Evolutionary conservation across 2,329 filamentous ascomycete species (phyloP).

Genomic region (Microdochium nivale): DNA sequence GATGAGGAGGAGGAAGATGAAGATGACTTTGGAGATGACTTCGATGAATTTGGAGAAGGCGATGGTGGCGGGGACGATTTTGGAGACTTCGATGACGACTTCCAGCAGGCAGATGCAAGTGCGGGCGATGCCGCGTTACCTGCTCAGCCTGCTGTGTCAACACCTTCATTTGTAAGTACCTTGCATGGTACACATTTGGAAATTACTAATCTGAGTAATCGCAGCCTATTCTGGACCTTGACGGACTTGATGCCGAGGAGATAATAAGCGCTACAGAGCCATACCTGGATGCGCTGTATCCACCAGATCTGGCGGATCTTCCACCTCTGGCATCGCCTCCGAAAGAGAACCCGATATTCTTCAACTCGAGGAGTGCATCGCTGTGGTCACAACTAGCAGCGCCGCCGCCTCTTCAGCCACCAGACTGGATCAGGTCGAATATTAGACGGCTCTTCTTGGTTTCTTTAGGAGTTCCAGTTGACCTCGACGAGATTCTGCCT

Average conservation of each 20-base stretch:
- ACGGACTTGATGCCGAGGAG: slow-evolving; percentile 50
- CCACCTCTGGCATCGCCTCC: slow-evolving; percentile 40
- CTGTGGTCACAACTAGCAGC: slow-evolving; percentile 95
- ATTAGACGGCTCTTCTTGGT: slow-evolving; percentile 93
- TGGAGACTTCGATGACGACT: slow-evolving; percentile 66
- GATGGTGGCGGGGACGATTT: slow-evolving; percentile 43
- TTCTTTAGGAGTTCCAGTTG: slow-evolving; percentile 89
- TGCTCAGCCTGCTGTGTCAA: slow-evolving; percentile 24
- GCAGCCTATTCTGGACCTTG: slow-evolving; percentile 61
- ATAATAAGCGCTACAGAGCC: slow-evolving; percentile 53
- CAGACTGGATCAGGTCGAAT: slow-evolving; percentile 94
- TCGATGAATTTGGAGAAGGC: slow-evolving; percentile 55
- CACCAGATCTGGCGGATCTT: slow-evolving; percentile 43
- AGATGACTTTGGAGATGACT: slow-evolving; percentile 50
- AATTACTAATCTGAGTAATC: slow-evolving; percentile 16
- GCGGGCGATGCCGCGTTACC: slow-evolving; percentile 18
- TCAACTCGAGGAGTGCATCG: slow-evolving; percentile 78
- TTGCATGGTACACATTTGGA: slow-evolving; percentile 15
- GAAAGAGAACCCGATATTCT: slow-evolving; percentile 59
- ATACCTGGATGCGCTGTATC: slow-evolving; percentile 60
- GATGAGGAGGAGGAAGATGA: slow-evolving; percentile 24
- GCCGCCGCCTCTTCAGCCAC: slow-evolving; percentile 86
- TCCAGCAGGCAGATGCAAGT: slow-evolving; percentile 45
- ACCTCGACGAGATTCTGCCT: slow-evolving; percentile 93
- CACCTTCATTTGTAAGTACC: slow-evolving; percentile 31